Evolutionary conservation across 148 eudicot genomes (phyloP).

Genomic region (Rhododendron griersonianum): DNA sequence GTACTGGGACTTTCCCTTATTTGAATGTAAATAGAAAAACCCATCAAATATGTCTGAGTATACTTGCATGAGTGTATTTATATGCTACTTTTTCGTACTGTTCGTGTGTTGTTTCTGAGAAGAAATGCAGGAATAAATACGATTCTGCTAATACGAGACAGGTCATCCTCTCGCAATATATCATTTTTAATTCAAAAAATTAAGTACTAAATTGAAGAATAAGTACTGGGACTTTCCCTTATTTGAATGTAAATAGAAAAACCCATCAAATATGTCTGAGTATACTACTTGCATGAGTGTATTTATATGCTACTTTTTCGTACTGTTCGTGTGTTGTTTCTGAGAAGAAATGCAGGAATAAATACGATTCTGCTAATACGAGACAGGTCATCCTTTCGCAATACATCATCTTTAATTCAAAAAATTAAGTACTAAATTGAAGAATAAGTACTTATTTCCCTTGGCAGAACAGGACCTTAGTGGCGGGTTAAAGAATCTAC

Average conservation of each 20-base stretch:
- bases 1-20: not conserved
- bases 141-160: too few relatives aligned
- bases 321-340: not conserved
- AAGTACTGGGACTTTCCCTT: not conserved
- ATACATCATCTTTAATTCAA: too few relatives aligned
- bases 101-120: not conserved
- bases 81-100: not conserved
- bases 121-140: too few relatives aligned
- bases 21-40: not conserved
- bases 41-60: not conserved
- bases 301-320: not conserved
- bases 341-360: too few relatives aligned
- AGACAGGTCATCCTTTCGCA: too few relatives aligned
- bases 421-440: too few relatives aligned
- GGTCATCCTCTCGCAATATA: too few relatives aligned
- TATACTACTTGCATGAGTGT: not conserved
- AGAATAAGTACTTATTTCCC: too few relatives aligned
- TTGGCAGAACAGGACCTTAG: too few relatives aligned
- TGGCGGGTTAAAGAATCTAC: not conserved
- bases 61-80: not conserved
- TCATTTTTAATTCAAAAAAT: too few relatives aligned
- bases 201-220: too few relatives aligned
- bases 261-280: not conserved
- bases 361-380: too few relatives aligned
- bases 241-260: not conserved